Evolutionary conservation across 2,329 filamentous ascomycete species (phyloP).

Genomic region (Exophiala sp.): DNA sequence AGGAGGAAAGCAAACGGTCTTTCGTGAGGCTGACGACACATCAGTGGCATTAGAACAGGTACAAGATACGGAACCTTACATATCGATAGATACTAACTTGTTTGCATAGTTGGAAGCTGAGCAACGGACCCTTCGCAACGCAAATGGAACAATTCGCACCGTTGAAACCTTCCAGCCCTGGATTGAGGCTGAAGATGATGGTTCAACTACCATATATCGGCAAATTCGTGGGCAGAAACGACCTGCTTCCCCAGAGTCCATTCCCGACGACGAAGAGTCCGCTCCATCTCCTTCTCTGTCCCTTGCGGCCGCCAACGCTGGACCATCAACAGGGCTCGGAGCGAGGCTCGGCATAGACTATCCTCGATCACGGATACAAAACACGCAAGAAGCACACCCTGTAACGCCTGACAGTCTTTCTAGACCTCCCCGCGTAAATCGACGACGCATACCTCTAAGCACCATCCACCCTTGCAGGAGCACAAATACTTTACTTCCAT

Average conservation of each 20-base stretch:
- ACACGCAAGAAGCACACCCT: constrained; percentile 24
- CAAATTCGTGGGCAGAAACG: constrained; percentile 14
- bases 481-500: constrained; percentile 17
- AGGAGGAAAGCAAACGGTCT: constrained; percentile 55
- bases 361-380: constrained; percentile 18
- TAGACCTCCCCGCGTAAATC: constrained; percentile 5
- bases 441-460: constrained; percentile 8
- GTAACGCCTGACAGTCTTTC: constrained; percentile 26
- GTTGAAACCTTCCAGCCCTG: constrained; percentile 18
- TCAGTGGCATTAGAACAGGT: constrained; percentile 44
- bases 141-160: constrained; percentile 23
- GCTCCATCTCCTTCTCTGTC: not conserved
- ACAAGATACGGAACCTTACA: constrained; percentile 30
- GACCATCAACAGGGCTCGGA: not conserved
- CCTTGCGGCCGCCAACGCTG: not conserved
- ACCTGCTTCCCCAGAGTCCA: constrained; percentile 28
- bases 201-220: constrained; percentile 1
- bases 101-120: constrained; percentile 22
- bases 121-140: constrained; percentile 18
- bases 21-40: constrained; percentile 57
- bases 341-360: constrained; percentile 8
- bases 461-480: constrained; percentile 4
- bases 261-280: constrained; percentile 24
- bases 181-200: constrained; percentile 4
- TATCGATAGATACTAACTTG: not conserved